Base-by-base conservation (phyloP, 176 grass and related monocot species). In the Carex parvula region DNA sequence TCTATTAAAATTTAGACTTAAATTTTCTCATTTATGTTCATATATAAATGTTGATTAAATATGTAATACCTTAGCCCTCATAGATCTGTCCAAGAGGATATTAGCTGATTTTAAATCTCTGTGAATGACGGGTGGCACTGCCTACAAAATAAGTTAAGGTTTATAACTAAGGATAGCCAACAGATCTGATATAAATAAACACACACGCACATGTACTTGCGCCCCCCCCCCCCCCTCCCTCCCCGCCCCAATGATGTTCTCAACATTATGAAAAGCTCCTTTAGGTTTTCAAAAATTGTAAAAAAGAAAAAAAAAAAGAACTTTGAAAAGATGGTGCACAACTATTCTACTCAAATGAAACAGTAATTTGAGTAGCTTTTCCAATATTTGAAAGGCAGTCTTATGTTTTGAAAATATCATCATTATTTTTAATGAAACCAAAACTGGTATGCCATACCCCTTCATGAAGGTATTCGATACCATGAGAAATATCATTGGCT, bases 381-480 rank as follows among this genome's bases (percentile, higher is more conserved):
- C 17, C 24, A 17, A 17, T 56, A 55, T 77, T 56, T 8, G 32
- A 77, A 54, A 55, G 50, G 3, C 22, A 54, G 13, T 2, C 13
- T 55, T 77, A 9, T 56, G 5, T 6, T 15, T 8, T 30, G 9
- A 56, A 56, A 76, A 30, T 29, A 8, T 13, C 48, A 76, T 24
- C 55, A 29, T 68, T 76, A 76, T 30, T 29, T 75, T 52, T 54
- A 53, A 29, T 76, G 22, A 74, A 76, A 76, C 21, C 21, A 76
- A 54, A 76, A 55, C 12, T 54, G 6, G 21, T 29, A 54, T 17
- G 29, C 22, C 8, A 24, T 95, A 99, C 96, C 93, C 96, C 96
- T 90, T 99, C 96, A 84, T 99, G 96, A 76, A 99, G 89, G 84
- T 99, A 99, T 85, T 99, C 96, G 60, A 99, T 93, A 63, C 96